phyloP scores from a whole-genome alignment of 768 basidiomycete species.

The Lyophyllum semitale region DNA sequence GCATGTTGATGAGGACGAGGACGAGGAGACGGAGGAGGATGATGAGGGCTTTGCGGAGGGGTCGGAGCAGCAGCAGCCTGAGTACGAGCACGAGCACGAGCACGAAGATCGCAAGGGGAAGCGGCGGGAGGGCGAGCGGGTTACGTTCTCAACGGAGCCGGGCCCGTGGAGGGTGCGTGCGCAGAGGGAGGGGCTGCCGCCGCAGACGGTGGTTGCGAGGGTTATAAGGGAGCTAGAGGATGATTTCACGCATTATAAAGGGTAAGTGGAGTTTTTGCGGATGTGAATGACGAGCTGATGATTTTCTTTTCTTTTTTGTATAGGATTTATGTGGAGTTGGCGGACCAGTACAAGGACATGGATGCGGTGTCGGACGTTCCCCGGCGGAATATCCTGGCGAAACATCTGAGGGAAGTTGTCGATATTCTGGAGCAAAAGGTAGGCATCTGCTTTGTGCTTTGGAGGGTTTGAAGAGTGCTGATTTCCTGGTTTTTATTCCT shows the following conservation, averaged over 20 bases:
- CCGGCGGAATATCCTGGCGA: slow-evolving; percentile 84
- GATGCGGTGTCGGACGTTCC: slow-evolving; percentile 80
- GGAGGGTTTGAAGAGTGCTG: neutral
- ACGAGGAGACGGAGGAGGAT: slow-evolving; percentile 25
- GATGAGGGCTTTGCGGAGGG: slow-evolving; percentile 53
- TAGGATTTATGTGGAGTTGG: slow-evolving; percentile 88
- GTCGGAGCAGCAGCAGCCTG: slow-evolving; percentile 20
- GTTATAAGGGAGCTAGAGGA: slow-evolving; percentile 91
- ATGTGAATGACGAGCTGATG: neutral
- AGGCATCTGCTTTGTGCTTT: neutral
- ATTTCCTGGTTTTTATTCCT: slow-evolving; percentile 2
- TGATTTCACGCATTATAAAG: slow-evolving; percentile 93
- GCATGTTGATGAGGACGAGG: slow-evolving; percentile 6
- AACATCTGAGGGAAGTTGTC: slow-evolving; percentile 89
- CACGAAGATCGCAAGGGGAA: slow-evolving; percentile 27
- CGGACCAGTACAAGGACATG: slow-evolving; percentile 91
- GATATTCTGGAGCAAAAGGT: slow-evolving; percentile 93
- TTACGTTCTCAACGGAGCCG: slow-evolving; percentile 26
- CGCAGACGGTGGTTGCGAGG: slow-evolving; percentile 83
- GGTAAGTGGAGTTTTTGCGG: slow-evolving; percentile 50
- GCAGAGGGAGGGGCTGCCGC: slow-evolving; percentile 55
- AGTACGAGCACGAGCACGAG: neutral
- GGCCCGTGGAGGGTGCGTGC: slow-evolving; percentile 31
- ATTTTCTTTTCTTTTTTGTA: slow-evolving; percentile 1
- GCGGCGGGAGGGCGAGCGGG: slow-evolving; percentile 27